phyloP scores from a whole-genome alignment of 305 asterid species.

The Andrographis paniculata region DNA sequence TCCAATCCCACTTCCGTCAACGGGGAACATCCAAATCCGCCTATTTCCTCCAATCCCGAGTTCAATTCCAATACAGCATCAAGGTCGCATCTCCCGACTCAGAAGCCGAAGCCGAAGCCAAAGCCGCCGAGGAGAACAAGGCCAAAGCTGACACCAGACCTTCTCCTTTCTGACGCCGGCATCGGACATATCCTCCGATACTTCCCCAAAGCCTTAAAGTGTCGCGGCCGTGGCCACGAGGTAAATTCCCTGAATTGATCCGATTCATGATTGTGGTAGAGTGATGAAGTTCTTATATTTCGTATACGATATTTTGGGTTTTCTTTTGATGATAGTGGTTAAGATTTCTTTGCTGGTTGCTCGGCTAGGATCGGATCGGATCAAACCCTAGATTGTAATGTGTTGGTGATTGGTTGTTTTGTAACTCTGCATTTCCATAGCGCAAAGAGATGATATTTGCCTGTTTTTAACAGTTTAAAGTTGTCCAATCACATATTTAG shows the following conservation, averaged over 20 bases:
- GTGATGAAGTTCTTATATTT: background rate
- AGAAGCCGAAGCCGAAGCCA: conserved; percentile 41
- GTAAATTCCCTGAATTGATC: conserved; percentile 23
- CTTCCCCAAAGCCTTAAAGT: conserved; percentile 72
- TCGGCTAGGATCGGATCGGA: too few relatives aligned
- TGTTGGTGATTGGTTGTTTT: too few relatives aligned
- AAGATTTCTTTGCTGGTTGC: background rate
- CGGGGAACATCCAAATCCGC: conserved; percentile 4
- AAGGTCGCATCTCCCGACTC: conserved; percentile 17
- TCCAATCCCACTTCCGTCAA: conserved; percentile 25
- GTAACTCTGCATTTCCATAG: too few relatives aligned
- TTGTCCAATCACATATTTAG: too few relatives aligned
- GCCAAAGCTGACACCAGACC: conserved; percentile 83
- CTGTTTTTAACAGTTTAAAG: too few relatives aligned
- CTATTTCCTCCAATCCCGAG: conserved; percentile 15
- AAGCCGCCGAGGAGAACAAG: conserved; percentile 39
- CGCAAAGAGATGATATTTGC: too few relatives aligned
- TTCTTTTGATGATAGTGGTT: background rate
- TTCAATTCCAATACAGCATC: conserved; percentile 16
- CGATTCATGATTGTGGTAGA: background rate
- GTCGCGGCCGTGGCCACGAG: conserved; percentile 87
- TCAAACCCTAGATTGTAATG: too few relatives aligned
- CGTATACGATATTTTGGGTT: background rate
- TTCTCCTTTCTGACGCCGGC: conserved; percentile 75
- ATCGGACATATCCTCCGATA: conserved; percentile 77